phyloP scores from a whole-genome alignment of 2,329 filamentous ascomycete species.

The Clarireedia paspali region DNA sequence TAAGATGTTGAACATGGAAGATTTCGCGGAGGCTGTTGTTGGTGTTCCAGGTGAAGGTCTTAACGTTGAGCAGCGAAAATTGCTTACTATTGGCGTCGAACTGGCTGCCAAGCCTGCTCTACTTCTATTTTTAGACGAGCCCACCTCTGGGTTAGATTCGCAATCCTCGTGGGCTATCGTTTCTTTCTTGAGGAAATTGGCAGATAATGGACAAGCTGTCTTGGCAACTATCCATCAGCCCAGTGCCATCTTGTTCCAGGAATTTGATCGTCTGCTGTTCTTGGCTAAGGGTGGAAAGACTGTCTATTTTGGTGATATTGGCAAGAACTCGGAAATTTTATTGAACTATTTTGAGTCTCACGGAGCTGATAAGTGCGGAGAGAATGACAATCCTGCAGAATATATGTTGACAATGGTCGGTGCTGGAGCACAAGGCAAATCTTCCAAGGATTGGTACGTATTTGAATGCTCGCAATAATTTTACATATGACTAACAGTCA shows the following conservation, averaged over 20 bases:
- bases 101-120: conserved; percentile 85
- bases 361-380: conserved; percentile 57
- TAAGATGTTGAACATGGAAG: conserved; percentile 54
- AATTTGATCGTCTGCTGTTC: conserved; percentile 76
- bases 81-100: conserved; percentile 93
- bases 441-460: conserved; percentile 49
- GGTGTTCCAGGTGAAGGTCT: conserved; percentile 78
- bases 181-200: conserved; percentile 80
- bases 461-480: too few species aligned
- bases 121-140: conserved; percentile 88
- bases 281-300: conserved; percentile 69
- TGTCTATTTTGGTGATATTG: conserved; percentile 78
- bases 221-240: conserved; percentile 95
- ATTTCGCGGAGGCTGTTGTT: conserved; percentile 49
- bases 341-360: conserved; percentile 66
- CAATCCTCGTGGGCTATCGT: conserved; percentile 93
- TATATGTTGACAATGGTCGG: conserved; percentile 39
- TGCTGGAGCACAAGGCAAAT: conserved; percentile 51
- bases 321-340: conserved; percentile 32
- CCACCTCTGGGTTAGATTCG: conserved; percentile 87
- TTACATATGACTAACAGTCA: not conserved
- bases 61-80: conserved; percentile 63
- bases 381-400: conserved; percentile 74
- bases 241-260: conserved; percentile 86
- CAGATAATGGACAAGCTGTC: conserved; percentile 82